These are phyloP conservation scores for Populus davidiana DNA, from an alignment of 345 rosid species.

Conservation along the genomic window DNA sequence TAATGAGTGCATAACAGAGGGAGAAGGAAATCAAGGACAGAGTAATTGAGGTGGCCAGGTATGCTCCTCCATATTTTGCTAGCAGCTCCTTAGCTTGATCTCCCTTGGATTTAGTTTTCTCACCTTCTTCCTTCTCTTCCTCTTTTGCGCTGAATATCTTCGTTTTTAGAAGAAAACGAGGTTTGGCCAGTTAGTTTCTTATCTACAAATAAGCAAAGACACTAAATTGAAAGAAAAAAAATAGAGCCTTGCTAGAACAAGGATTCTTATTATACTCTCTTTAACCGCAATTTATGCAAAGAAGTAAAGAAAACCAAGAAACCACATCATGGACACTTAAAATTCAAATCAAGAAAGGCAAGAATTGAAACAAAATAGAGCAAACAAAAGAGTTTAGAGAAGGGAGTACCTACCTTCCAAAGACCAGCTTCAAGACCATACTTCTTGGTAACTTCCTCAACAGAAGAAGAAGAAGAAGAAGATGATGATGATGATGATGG, in stretches of 20 bases:
- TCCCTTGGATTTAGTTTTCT: constrained; percentile 56
- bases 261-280: neutral
- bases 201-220: neutral
- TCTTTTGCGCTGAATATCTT: constrained; percentile 79
- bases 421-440: constrained; percentile 91
- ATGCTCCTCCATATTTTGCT: constrained; percentile 87
- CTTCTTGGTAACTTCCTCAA: constrained; percentile 73
- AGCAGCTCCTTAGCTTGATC: constrained; percentile 77
- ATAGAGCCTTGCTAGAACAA: neutral
- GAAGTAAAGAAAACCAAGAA: neutral
- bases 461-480: constrained; percentile 35
- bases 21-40: constrained; percentile 82
- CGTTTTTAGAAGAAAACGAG: neutral
- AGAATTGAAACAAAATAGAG: neutral
- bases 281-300: neutral
- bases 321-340: neutral
- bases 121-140: constrained; percentile 38
- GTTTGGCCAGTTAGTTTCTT: neutral
- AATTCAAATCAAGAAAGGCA: neutral
- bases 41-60: constrained; percentile 84
- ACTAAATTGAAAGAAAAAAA: neutral
- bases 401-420: constrained; percentile 71
- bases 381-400: neutral
- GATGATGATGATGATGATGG: constrained; percentile 31
- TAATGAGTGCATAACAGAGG: constrained; percentile 63